Conservation (phyloP, 208 protist species). For the Acanthamoeba healyi region DNA sequence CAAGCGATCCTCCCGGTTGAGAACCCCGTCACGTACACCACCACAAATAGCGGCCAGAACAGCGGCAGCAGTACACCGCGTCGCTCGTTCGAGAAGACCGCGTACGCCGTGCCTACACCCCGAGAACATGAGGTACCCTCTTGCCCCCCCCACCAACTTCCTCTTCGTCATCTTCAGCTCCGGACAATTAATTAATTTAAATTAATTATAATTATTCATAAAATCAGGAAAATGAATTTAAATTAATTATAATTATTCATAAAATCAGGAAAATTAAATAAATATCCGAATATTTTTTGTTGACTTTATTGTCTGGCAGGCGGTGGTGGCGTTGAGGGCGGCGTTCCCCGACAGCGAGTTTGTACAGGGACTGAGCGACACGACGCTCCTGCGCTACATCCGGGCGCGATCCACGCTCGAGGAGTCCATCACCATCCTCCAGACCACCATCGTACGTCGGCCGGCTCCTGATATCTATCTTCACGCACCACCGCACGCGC, state of each 20-base stretch:
- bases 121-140: background rate
- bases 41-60: too few relatives aligned
- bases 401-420: background rate
- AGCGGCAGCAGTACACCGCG: background rate
- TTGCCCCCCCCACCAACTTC: too few relatives aligned
- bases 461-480: too few relatives aligned
- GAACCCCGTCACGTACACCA: too few relatives aligned
- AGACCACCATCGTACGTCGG: constrained; percentile 25
- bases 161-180: too few relatives aligned
- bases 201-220: too few relatives aligned
- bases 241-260: too few relatives aligned
- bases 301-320: background rate
- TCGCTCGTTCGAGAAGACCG: background rate
- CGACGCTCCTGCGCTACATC: background rate
- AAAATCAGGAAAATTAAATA: too few relatives aligned
- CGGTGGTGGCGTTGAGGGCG: background rate
- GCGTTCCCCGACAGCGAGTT: constrained; percentile 23
- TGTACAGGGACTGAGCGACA: background rate
- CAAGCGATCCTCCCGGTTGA: background rate
- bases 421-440: constrained; percentile 27
- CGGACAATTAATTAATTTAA: too few relatives aligned
- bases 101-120: background rate
- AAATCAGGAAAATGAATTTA: too few relatives aligned
- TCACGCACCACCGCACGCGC: too few relatives aligned
- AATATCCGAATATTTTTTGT: background rate